Evolutionary conservation across 176 grass and related monocot species (phyloP), one percentile per base, ranked within the genome.

Genomic region (Eragrostis nindensis): DNA sequence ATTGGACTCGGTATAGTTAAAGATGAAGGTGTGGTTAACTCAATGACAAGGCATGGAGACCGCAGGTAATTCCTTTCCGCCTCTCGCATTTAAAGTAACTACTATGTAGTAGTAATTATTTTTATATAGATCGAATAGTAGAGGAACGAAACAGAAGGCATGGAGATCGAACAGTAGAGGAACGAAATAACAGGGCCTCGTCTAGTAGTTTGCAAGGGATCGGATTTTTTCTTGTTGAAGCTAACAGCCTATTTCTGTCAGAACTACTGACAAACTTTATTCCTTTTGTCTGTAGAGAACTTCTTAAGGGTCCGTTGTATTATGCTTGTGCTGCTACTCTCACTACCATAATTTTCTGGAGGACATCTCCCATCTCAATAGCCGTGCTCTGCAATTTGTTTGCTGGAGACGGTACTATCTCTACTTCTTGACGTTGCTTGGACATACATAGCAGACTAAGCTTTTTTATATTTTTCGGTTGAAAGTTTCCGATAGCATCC

Each of bases 21-120:
- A 93, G 90, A 95, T 91, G 92, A 89, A 15, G 86, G 92, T 11
- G 79, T 95, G 49, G 75, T 95, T 71, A 95, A 95, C 73, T 98
- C 96, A 0, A 91, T 98, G 71, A 98, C 88, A 49, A 90, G 92
- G 82, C 62, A 93, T 46, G 96, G 88, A 64, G 79, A 93, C 69
- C 17, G 39, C n/a, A 95, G 90, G 95, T 98, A 13, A 1, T 60
- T 18, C n/a, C 72, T 48, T 36, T 47, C 18, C 48, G 21, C 27
- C 68, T 40, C 46, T 81, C 5, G 45, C 68, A 56, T 63, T 26
- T 60, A 10, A 60, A 60, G 25, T 22, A 26, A 26, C 26, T n/a
- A n/a, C n/a, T 60, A 17, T 44, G 0, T n/a, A n/a, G n/a, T 8
- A 36, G 32, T n/a, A n/a, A n/a, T 36, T 36, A 1, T 36, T 36